A percentile compares a stretch with the other conserved stretches of the same genome.
Conservation (phyloP, 768 basidiomycete species). For the Macrolepiota dolichaula region DNA sequence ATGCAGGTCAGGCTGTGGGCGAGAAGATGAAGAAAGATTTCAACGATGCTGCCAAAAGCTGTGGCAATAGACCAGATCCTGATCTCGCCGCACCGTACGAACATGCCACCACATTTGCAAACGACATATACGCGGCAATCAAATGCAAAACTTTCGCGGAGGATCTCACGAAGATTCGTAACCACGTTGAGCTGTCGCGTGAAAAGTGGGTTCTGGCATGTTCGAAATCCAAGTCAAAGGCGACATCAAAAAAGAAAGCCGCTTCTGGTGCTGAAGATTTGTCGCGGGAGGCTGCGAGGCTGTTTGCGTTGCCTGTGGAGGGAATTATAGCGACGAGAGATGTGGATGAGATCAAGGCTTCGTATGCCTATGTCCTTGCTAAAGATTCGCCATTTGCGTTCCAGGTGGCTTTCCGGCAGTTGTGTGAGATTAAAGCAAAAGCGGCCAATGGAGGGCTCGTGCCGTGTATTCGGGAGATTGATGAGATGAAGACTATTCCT, state of each 20-base stretch:
- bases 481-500: conserved; percentile 10
- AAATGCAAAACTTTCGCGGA: conserved; percentile 16
- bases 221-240: neutral
- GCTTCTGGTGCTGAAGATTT: conserved; percentile 20
- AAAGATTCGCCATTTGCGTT: neutral
- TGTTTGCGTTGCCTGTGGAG: conserved; percentile 25
- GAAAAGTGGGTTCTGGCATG: conserved; percentile 16
- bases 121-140: neutral
- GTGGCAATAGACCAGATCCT: conserved; percentile 21
- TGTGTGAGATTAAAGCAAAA: conserved; percentile 10
- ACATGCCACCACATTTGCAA: conserved; percentile 18
- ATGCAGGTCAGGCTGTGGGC: conserved; percentile 34
- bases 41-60: conserved; percentile 12
- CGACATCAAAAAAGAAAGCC: conserved; percentile 14
- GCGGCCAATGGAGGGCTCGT: neutral
- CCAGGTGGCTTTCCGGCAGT: conserved; percentile 2
- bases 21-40: conserved; percentile 35
- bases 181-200: conserved; percentile 31
- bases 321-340: conserved; percentile 25
- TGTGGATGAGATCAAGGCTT: conserved; percentile 50
- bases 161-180: conserved; percentile 37
- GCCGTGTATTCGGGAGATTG: conserved; percentile 10
- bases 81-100: conserved; percentile 40
- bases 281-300: conserved; percentile 22
- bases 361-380: conserved; percentile 41